A percentile compares a stretch with the other conserved stretches of the same genome.
Evolutionary conservation across 2,329 filamentous ascomycete genomes (phyloP).

Genomic region (Saccharata proteae): DNA sequence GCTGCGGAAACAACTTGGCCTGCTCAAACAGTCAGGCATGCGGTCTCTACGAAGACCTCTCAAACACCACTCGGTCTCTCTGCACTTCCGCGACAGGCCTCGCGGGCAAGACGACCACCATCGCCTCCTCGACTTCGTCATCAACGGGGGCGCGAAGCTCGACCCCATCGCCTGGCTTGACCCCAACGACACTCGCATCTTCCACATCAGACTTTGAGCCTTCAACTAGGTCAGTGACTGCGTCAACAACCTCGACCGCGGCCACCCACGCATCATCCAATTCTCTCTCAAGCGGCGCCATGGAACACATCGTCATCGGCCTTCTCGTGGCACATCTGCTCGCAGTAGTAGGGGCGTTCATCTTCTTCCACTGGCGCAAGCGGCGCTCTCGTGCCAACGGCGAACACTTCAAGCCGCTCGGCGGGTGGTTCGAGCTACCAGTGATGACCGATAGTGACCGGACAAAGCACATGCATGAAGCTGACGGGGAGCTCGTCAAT

Average conservation of each 20-base stretch:
- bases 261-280: neutral
- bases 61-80: neutral
- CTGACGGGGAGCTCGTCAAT: neutral
- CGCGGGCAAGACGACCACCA: neutral
- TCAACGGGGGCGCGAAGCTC: too few relatives aligned
- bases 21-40: neutral
- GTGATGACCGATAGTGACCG: neutral
- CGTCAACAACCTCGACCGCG: neutral
- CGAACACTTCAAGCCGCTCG: neutral
- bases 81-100: neutral
- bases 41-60: neutral
- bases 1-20: neutral
- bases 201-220: neutral
- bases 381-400: neutral
- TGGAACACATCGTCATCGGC: neutral
- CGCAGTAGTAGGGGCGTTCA: slow-evolving; percentile 6
- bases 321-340: neutral
- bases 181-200: neutral
- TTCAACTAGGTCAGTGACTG: neutral
- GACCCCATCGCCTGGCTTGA: neutral
- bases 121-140: neutral
- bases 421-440: neutral
- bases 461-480: neutral
- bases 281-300: neutral
- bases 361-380: slow-evolving; percentile 16